phyloP scores from a whole-genome alignment of 2,329 filamentous ascomycete species.

The Curvularia eragrostidis region DNA sequence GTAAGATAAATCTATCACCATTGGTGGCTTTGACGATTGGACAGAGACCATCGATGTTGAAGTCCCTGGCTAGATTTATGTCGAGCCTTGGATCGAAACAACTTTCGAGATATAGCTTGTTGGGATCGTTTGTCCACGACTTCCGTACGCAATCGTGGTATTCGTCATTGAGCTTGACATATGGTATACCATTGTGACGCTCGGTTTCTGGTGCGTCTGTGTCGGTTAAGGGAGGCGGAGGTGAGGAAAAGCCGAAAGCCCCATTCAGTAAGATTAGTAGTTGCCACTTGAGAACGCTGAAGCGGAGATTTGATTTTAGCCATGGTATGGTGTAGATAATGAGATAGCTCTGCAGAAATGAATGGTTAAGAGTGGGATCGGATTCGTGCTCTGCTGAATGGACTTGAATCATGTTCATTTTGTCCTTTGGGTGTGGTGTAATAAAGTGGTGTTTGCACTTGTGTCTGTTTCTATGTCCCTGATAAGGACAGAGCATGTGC shows the following conservation, averaged over 20 bases:
- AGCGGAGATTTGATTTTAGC: neutral
- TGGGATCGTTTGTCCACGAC: constrained; percentile 18
- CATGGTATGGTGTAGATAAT: neutral
- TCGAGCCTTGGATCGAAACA: constrained; percentile 6
- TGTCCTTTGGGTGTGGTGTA: neutral
- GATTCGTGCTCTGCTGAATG: neutral
- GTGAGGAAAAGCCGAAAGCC: neutral
- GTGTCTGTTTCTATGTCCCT: too few relatives aligned
- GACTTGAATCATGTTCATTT: neutral
- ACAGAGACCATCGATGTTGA: constrained; percentile 11
- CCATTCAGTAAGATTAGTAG: neutral
- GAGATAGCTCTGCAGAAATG: neutral
- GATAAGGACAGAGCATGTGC: neutral
- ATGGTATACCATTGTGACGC: constrained; percentile 7
- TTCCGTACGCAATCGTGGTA: constrained; percentile 1
- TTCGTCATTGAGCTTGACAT: constrained; percentile 11
- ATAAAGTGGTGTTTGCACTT: neutral
- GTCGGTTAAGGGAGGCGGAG: neutral
- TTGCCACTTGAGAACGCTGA: neutral
- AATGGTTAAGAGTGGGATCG: neutral
- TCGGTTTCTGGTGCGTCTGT: neutral
- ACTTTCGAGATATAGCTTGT: constrained; percentile 7
- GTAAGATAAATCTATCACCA: constrained; percentile 10
- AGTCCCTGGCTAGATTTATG: constrained; percentile 12
- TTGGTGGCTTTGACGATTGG: constrained; percentile 12